Percentiles rank a stretch among this genome's conserved stretches.
These are phyloP conservation scores for Phytophthora macrochlamydospora DNA, from an alignment of 352 stramenopile species.

Conservation along the genomic window DNA sequence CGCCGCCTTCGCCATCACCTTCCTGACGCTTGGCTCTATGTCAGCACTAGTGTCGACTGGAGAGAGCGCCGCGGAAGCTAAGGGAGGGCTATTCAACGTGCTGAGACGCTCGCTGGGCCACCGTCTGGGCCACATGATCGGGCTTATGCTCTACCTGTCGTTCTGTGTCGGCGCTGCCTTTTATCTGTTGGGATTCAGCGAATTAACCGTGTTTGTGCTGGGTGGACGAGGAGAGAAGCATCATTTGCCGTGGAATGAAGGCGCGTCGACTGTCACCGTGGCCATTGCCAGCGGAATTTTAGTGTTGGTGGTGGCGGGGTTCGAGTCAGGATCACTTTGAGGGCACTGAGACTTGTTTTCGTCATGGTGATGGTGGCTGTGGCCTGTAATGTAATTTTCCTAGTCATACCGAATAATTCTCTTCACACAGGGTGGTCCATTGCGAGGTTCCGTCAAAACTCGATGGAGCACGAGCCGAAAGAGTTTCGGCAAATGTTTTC, in stretches of 20 bases:
- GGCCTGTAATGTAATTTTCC: conserved; percentile 39
- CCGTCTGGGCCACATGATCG: conserved; percentile 41
- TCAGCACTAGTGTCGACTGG: conserved; percentile 44
- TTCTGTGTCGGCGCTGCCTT: conserved; percentile 46
- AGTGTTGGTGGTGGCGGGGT: conserved; percentile 21
- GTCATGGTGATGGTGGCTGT: conserved; percentile 42
- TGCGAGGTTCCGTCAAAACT: conserved; percentile 35
- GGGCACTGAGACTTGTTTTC: conserved; percentile 40
- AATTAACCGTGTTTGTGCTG: conserved; percentile 53
- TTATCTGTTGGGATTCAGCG: conserved; percentile 54
- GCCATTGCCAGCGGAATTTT: conserved; percentile 39
- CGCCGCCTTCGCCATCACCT: conserved; percentile 43
- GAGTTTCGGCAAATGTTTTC: conserved; percentile 41
- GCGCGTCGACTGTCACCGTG: conserved; percentile 40
- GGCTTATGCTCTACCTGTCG: conserved; percentile 43
- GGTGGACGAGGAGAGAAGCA: conserved; percentile 1
- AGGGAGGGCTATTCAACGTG: conserved; percentile 34
- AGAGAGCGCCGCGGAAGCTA: conserved; percentile 12
- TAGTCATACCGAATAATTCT: conserved; percentile 29
- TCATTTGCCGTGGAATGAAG: conserved; percentile 41
- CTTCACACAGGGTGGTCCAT: conserved; percentile 39
- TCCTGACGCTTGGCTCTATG: conserved; percentile 55
- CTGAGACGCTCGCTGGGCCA: conserved; percentile 32
- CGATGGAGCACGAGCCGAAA: conserved; percentile 11
- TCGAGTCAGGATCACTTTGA: conserved; percentile 23